Evolutionary conservation across 345 rosid species (phyloP).

Genomic region (Pseudoturritis turrita): DNA sequence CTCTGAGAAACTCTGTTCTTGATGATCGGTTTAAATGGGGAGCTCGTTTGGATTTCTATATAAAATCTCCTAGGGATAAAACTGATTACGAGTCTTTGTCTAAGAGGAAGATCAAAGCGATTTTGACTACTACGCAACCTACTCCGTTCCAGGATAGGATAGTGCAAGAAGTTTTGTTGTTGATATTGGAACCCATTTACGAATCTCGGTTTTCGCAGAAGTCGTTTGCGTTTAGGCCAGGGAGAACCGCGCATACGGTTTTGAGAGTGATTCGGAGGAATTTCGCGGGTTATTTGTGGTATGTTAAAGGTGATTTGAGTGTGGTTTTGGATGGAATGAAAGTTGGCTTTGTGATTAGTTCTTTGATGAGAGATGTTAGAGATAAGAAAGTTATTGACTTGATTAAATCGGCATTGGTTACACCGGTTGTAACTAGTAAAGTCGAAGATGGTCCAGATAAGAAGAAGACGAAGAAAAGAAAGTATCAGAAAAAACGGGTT

Average conservation of each 20-base stretch:
- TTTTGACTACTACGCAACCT: slow-evolving; percentile 86
- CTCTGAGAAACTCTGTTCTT: slow-evolving; percentile 84
- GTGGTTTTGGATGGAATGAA: slow-evolving; percentile 91
- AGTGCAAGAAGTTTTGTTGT: slow-evolving; percentile 83
- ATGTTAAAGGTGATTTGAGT: slow-evolving; percentile 89
- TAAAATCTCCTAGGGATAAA: slow-evolving; percentile 87
- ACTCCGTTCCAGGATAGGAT: slow-evolving; percentile 89
- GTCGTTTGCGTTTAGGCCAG: slow-evolving; percentile 88
- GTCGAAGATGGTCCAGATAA: slow-evolving; percentile 56
- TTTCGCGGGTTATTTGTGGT: slow-evolving; percentile 93
- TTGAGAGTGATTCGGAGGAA: slow-evolving; percentile 87
- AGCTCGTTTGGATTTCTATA: slow-evolving; percentile 77
- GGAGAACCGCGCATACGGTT: slow-evolving; percentile 81
- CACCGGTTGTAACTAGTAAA: slow-evolving; percentile 66
- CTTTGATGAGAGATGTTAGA: slow-evolving; percentile 91
- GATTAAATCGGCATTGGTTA: slow-evolving; percentile 69
- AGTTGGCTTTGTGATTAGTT: slow-evolving; percentile 68
- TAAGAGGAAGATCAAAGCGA: slow-evolving; percentile 86
- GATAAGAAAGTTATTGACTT: slow-evolving; percentile 92
- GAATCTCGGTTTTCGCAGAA: slow-evolving; percentile 84
- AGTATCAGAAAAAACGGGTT: slow-evolving; percentile 89
- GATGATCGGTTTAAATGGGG: slow-evolving; percentile 96
- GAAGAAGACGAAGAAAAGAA: slow-evolving; percentile 81
- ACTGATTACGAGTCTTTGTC: slow-evolving; percentile 82
- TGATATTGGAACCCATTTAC: slow-evolving; percentile 82